Conservation (phyloP, 257 asterid genomes). For the Jasminum sambac region DNA sequence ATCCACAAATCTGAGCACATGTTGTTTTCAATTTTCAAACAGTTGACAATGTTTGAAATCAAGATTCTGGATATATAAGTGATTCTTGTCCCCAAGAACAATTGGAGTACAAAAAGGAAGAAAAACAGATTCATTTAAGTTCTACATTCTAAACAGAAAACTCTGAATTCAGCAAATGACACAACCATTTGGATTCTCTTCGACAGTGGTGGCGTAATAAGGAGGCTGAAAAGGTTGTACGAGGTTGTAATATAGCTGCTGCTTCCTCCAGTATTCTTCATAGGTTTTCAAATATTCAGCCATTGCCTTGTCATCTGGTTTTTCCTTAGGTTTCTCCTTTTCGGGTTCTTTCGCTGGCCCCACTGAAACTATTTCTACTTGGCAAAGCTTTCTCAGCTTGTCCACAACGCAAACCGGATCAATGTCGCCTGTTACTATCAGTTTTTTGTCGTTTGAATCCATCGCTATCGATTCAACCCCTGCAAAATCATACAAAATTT, state of each 20-base stretch:
- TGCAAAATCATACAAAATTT: background rate
- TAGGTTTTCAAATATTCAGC: conserved; percentile 17
- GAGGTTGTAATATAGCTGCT: conserved; percentile 11
- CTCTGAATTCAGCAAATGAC: conserved; percentile 13
- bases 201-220: conserved; percentile 22
- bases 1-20: background rate
- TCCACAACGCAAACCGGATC: conserved; percentile 35
- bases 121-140: background rate
- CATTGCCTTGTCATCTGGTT: conserved; percentile 14
- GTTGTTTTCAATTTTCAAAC: background rate
- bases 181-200: conserved; percentile 24
- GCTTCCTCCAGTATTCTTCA: conserved; percentile 14
- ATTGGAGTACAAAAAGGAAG: background rate
- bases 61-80: background rate
- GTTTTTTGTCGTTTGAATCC: conserved; percentile 37
- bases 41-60: background rate
- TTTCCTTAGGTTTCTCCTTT: conserved; percentile 27
- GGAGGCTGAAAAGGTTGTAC: conserved; percentile 14
- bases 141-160: too few species aligned
- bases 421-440: conserved; percentile 38
- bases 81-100: background rate
- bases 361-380: conserved; percentile 33
- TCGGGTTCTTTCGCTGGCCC: conserved; percentile 51
- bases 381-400: conserved; percentile 42
- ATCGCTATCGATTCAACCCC: conserved; percentile 40